Evolutionary conservation across 2,329 filamentous ascomycete species (phyloP).

Genomic region (Exophiala dermatitidis): DNA sequence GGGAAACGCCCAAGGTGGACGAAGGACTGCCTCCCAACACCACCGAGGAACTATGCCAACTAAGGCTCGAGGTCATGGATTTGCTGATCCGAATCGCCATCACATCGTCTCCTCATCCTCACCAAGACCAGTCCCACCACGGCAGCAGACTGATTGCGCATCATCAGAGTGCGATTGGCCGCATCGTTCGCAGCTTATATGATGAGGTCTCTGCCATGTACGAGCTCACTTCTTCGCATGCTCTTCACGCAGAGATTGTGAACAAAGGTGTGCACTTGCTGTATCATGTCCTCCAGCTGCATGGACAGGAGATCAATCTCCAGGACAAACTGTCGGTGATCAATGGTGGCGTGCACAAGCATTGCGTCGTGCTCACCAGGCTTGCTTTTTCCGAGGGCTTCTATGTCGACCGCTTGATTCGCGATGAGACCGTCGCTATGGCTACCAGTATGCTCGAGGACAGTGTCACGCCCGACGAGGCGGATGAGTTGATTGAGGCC

Average conservation of each 20-base stretch:
- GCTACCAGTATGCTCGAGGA: conserved; percentile 77
- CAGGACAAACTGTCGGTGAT: conserved; percentile 63
- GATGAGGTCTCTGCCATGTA: conserved; percentile 62
- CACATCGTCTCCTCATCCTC: conserved; percentile 38
- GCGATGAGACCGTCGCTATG: conserved; percentile 68
- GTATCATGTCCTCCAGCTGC: conserved; percentile 52
- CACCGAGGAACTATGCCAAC: conserved; percentile 31
- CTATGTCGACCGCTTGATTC: conserved; percentile 68
- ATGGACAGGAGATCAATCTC: conserved; percentile 60
- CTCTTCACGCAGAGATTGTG: conserved; percentile 47
- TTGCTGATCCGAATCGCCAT: conserved; percentile 39
- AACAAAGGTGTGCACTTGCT: conserved; percentile 56
- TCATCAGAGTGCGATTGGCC: conserved; percentile 63
- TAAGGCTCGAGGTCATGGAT: conserved; percentile 41
- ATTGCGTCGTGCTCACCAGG: conserved; percentile 70
- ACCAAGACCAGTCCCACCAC: conserved; percentile 54
- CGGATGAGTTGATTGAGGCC: conserved; percentile 50
- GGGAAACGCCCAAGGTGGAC: conserved; percentile 44
- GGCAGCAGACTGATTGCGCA: conserved; percentile 58
- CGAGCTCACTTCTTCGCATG: conserved; percentile 39
- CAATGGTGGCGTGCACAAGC: conserved; percentile 69
- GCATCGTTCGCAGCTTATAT: conserved; percentile 67
- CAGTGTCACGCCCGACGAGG: conserved; percentile 71
- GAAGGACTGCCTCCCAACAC: conserved; percentile 36
- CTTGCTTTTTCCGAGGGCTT: conserved; percentile 79